These are phyloP conservation scores for Chlorella sp. DNA, from an alignment of 139 green algal genomes.

Conservation along the genomic window DNA sequence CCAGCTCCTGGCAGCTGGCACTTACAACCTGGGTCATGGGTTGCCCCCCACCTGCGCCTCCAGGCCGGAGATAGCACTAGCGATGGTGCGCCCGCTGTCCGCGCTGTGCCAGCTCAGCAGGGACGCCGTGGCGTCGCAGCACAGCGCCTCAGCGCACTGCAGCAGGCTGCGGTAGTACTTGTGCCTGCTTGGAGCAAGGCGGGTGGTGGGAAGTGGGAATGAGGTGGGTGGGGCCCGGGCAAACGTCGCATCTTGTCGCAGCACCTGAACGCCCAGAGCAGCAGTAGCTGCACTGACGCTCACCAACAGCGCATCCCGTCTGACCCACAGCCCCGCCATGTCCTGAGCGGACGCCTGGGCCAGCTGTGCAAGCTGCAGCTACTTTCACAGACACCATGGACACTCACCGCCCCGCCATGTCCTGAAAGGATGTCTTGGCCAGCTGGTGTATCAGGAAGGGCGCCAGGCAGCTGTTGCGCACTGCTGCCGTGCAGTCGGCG, in stretches of 20 bases:
- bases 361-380: too few species aligned
- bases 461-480: conserved; percentile 37
- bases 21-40: not conserved
- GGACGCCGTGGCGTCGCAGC: conserved; percentile 11
- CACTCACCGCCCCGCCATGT: conserved; percentile 51
- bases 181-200: conserved; percentile 6
- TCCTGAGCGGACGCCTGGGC: too few species aligned
- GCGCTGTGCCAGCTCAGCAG: conserved; percentile 36
- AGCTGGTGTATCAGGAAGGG: conserved; percentile 61
- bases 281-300: not conserved
- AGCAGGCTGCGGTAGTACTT: conserved; percentile 64
- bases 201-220: not conserved
- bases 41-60: not conserved
- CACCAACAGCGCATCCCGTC: not conserved
- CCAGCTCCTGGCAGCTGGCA: not conserved
- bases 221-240: too few species aligned
- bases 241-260: not conserved
- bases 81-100: conserved; percentile 9
- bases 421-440: conserved; percentile 59
- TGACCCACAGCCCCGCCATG: too few species aligned
- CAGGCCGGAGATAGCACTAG: not conserved
- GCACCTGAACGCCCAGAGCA: not conserved
- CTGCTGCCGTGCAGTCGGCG: conserved; percentile 25
- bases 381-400: too few species aligned
- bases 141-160: conserved; percentile 49